phyloP scores from a whole-genome alignment of 176 grass and related monocot genomes.

The Aegilops sharonensis region DNA sequence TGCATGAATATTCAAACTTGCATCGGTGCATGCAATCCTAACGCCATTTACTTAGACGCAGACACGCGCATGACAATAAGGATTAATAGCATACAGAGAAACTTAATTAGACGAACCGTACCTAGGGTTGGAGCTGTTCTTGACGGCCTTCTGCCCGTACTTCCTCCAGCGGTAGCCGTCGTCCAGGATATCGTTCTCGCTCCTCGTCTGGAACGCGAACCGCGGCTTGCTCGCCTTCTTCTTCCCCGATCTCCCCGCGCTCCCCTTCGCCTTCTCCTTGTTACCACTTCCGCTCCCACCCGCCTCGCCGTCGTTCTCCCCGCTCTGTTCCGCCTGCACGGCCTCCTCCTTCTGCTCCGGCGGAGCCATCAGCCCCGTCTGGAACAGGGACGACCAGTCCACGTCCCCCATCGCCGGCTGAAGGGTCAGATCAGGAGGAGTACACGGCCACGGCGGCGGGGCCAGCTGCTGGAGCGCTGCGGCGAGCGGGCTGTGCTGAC shows the following conservation, averaged over 20 bases:
- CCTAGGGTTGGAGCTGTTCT: slow-evolving; percentile 86
- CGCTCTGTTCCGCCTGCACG: slow-evolving; percentile 18
- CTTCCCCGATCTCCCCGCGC: slow-evolving; percentile 43
- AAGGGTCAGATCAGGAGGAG: neutral
- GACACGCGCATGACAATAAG: neutral
- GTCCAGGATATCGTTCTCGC: slow-evolving; percentile 78
- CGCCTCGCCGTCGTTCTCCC: slow-evolving; percentile 38
- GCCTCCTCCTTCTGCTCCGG: slow-evolving; percentile 6
- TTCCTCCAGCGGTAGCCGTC: slow-evolving; percentile 96
- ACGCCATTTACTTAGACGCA: too few relatives aligned
- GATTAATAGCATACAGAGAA: neutral
- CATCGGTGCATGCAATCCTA: neutral
- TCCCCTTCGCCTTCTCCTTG: slow-evolving; percentile 26
- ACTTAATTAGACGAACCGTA: slow-evolving; percentile 6
- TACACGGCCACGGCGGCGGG: neutral
- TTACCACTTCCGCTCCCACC: slow-evolving; percentile 4
- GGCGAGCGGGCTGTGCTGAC: slow-evolving; percentile 23
- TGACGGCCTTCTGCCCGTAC: slow-evolving; percentile 94
- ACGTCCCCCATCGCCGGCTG: slow-evolving; percentile 34
- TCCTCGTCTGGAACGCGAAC: slow-evolving; percentile 92
- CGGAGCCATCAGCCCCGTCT: neutral
- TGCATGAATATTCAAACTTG: neutral
- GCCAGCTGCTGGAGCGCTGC: neutral
- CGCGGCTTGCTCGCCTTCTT: slow-evolving; percentile 69
- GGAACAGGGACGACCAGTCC: slow-evolving; percentile 36